A percentile compares a stretch with the other conserved stretches of the same genome.
phyloP scores from a whole-genome alignment of 164 flowering plant genomes.

The Macadamia integrifolia region DNA sequence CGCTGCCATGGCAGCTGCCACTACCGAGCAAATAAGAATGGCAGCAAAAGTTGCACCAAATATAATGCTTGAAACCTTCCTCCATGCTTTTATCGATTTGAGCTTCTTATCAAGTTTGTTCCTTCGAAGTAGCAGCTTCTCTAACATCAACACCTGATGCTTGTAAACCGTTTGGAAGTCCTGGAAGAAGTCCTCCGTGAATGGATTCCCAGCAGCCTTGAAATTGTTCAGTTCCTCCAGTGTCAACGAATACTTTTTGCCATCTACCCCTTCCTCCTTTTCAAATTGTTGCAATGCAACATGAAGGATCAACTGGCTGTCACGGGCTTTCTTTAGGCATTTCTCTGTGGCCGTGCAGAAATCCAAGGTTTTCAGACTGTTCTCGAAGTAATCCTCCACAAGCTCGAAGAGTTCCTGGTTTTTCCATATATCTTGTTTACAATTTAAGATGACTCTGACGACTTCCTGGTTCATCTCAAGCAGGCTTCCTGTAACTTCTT shows the following conservation, averaged over 20 bases:
- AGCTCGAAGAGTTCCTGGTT: conserved; percentile 47
- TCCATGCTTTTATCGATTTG: conserved; percentile 50
- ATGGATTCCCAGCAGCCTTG: conserved; percentile 62
- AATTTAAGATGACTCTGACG: conserved; percentile 49
- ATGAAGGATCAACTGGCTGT: conserved; percentile 52
- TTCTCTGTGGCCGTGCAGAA: conserved; percentile 66
- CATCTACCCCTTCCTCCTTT: conserved; percentile 37
- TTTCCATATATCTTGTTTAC: conserved; percentile 70
- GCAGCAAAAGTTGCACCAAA: conserved; percentile 63
- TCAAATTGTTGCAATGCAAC: conserved; percentile 60
- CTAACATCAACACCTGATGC: conserved; percentile 55
- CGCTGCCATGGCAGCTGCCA: conserved; percentile 84
- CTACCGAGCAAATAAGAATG: conserved; percentile 72
- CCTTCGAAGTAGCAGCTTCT: conserved; percentile 46
- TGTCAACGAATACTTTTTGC: conserved; percentile 27
- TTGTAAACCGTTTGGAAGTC: conserved; percentile 44
- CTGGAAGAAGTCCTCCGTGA: conserved; percentile 56
- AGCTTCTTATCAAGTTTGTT: conserved; percentile 67
- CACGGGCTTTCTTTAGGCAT: conserved; percentile 59
- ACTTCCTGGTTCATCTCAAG: conserved; percentile 81
- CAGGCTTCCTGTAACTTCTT: conserved; percentile 52
- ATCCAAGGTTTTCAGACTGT: conserved; percentile 59
- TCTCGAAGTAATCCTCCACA: conserved; percentile 80
- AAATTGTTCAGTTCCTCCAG: conserved; percentile 51
- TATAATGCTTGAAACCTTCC: conserved; percentile 59